Evolutionary conservation across 208 protist genomes (phyloP), one percentile per base, ranked within the genome.

Genomic region (Leishmania lainsoni): DNA sequence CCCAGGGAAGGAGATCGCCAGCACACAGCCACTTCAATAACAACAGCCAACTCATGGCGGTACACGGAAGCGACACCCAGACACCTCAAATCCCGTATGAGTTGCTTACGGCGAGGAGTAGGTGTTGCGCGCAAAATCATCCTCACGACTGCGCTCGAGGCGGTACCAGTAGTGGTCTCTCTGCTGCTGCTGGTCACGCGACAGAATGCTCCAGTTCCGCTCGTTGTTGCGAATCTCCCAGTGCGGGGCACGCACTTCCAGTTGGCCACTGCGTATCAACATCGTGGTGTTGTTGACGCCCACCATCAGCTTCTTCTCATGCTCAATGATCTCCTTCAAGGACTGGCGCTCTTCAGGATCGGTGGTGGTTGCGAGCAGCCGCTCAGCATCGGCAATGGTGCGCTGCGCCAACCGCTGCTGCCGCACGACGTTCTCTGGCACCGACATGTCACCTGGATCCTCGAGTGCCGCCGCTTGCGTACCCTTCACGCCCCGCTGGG

Each of bases 81-180:
- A 32, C 69, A 73, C 39, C 51, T 52, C 61, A 39, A 2, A 14
- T 29, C 8, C n/a, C 58, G 26, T 26, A 63, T 49, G 16, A n/a
- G n/a, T 10, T 17, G 35, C 56, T 77, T 86, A 87, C 61, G 80
- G 81, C 42, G 75, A 66, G 3, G 91, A 93, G 78, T 93, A 95
- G 26, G 92, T 90, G 78, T 97, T 95, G 59, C 93, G 88, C 14
- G 87, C 89, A 81, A 91, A 97, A 82, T 97, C 93, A 80, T 97
- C 93, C 26, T 97, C 93, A 42, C 87, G 87, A 81, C 93, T 97
- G 26, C 93, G 86, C 78, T 97, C 92, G 20, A 88, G 56, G 59
- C 93, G 92, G 83, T 97, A 97, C 93, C 90, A 94, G 81, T 95
- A 97, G 83, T 95, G 90, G 82, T 97, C 93, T 83, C 94, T 97